Conservation (phyloP, 2,329 filamentous ascomycete species). For the Diplocarpon mali region DNA sequence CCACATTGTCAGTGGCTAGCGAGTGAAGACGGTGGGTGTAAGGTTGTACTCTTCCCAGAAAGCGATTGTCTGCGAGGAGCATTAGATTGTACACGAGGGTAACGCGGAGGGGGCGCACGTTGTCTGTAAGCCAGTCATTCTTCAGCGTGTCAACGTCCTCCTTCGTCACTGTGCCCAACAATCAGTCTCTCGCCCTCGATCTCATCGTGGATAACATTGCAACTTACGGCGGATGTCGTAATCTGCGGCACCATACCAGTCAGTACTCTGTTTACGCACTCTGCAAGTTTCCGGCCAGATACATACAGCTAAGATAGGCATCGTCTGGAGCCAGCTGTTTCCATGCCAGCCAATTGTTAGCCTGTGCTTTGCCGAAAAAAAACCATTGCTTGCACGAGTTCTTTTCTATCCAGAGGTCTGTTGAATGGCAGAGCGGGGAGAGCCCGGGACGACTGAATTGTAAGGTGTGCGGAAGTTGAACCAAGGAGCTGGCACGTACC, state of each 20-base stretch:
- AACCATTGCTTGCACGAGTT: constrained; percentile 5
- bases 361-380: constrained; percentile 7
- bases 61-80: constrained; percentile 62
- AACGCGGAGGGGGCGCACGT: constrained; percentile 39
- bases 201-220: not conserved
- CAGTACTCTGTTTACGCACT: not conserved
- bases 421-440: not conserved
- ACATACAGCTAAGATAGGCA: constrained; percentile 59
- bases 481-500: constrained; percentile 27
- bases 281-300: not conserved
- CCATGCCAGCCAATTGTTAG: constrained; percentile 15
- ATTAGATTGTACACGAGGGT: not conserved
- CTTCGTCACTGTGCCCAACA: constrained; percentile 54
- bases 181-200: constrained; percentile 11
- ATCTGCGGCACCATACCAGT: constrained; percentile 33
- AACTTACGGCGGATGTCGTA: constrained; percentile 51
- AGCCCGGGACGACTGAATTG: not conserved
- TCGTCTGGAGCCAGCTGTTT: constrained; percentile 48
- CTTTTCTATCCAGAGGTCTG: not conserved
- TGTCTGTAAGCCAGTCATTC: constrained; percentile 94
- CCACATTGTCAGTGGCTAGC: constrained; percentile 15
- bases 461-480: not conserved
- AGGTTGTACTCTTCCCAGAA: constrained; percentile 88
- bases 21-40: constrained; percentile 3
- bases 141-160: constrained; percentile 84